Conservation (phyloP, 805 yeast species). For the Saccharomycopsis lassenensis region DNA sequence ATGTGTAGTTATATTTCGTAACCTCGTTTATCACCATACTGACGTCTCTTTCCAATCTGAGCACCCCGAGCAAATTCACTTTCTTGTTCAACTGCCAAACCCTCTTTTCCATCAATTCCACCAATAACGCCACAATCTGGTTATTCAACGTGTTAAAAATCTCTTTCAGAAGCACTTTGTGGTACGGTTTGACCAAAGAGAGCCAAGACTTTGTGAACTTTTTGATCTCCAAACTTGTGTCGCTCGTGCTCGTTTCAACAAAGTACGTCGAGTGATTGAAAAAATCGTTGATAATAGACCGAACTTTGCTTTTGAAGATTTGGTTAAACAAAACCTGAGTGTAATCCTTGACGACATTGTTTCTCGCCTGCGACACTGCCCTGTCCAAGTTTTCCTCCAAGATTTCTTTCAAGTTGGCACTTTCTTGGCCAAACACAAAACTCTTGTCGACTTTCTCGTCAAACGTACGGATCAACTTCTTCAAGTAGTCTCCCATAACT, state of each 20-base stretch:
- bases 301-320: slow-evolving; percentile 33
- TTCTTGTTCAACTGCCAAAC: slow-evolving; percentile 55
- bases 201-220: slow-evolving; percentile 60
- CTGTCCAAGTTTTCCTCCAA: slow-evolving; percentile 20
- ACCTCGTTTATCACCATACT: slow-evolving; percentile 63
- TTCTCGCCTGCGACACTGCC: slow-evolving; percentile 22
- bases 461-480: slow-evolving; percentile 43
- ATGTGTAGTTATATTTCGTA: slow-evolving; percentile 58
- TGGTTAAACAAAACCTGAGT: slow-evolving; percentile 38
- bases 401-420: slow-evolving; percentile 22
- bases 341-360: slow-evolving; percentile 27
- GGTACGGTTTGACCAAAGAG: slow-evolving; percentile 51
- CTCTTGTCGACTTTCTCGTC: slow-evolving; percentile 26
- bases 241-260: slow-evolving; percentile 22
- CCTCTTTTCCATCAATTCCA: slow-evolving; percentile 51
- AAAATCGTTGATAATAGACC: slow-evolving; percentile 34
- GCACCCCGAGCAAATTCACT: slow-evolving; percentile 74
- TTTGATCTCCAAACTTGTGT: slow-evolving; percentile 27
- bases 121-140: slow-evolving; percentile 42
- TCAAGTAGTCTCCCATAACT: slow-evolving; percentile 47
- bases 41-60: slow-evolving; percentile 73
- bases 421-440: slow-evolving; percentile 30
- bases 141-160: slow-evolving; percentile 39
- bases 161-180: slow-evolving; percentile 41
- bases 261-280: too few species aligned